Evolutionary conservation across 345 rosid species (phyloP), one percentile per base, ranked within the genome.

Genomic region (Acer negundo): DNA sequence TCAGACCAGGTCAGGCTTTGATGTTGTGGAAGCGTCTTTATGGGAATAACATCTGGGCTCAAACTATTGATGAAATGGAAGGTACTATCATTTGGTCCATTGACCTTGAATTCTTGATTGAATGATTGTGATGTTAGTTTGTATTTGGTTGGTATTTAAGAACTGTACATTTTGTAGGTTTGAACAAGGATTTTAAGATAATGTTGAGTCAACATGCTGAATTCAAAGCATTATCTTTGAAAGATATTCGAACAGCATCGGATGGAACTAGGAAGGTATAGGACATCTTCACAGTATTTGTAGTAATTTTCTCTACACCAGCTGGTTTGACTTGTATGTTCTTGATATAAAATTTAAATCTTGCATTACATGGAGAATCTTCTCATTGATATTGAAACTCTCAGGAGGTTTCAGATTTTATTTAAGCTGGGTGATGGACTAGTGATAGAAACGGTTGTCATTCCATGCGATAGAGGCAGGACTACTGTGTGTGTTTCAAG

Each of bases 1-100:
- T 86, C 87, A 81, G 98, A 58, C 88, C 98, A 1, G 97, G 98
- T 55, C 99, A 93, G 81, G 99, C 99, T 76, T 62, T 95, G 86
- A 95, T 93, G 98, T 84, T 95, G 62, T 92, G 99, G 97, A 95
- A 93, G 84, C 90, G 97, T 40, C 75, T 95, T n/a, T 95, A 95
- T 78, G 91, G 91, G 65, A 88, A 92, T 76, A 73, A 80, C 69
- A 84, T 88, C 44, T 95, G 96, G 96, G 98, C 96, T 1, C 85
- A 88, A 49, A 51, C 70, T 76, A 75, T 75, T 67, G 90, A 92
- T 72, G 94, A 91, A 73, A 80, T 95, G 26, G 84, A 93, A 87
- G 99, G 99, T 93, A 68, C 9, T 69, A 53, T 22, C 10, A 47
- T 49, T 66, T 72, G 75, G n/a, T 38, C 28, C 6, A 5, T n/a